Conservation (phyloP, 768 basidiomycete genomes). For the Pleurotus eryngii region DNA sequence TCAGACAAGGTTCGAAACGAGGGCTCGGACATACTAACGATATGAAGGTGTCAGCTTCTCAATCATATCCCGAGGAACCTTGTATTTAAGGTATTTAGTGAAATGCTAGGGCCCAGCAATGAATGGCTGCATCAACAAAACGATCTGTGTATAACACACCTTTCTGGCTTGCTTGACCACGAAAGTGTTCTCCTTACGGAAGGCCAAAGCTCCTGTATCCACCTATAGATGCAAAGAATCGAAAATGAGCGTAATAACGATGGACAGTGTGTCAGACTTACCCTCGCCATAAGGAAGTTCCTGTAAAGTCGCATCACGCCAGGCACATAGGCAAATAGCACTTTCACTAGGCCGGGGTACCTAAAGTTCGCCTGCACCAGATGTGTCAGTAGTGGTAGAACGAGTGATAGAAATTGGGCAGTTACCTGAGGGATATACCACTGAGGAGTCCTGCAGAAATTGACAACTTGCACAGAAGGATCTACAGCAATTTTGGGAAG, state of each 20-base stretch:
- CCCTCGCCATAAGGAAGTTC: slow-evolving; percentile 43
- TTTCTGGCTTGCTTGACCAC: slow-evolving; percentile 27
- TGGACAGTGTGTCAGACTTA: slow-evolving; percentile 18
- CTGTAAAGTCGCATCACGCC: slow-evolving; percentile 46
- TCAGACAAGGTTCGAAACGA: neutral
- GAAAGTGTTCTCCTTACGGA: slow-evolving; percentile 36
- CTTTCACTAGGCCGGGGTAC: slow-evolving; percentile 44
- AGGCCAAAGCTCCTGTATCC: slow-evolving; percentile 34
- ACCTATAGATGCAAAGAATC: slow-evolving; percentile 21
- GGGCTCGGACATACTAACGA: slow-evolving; percentile 29
- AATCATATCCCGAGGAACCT: slow-evolving; percentile 46
- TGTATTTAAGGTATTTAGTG: slow-evolving; percentile 41
- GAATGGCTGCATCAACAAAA: neutral
- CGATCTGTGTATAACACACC: slow-evolving; percentile 19
- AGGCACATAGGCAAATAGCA: slow-evolving; percentile 54
- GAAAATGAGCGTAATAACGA: neutral
- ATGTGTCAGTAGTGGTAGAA: neutral
- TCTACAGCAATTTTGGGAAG: slow-evolving; percentile 51
- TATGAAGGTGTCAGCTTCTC: slow-evolving; percentile 48
- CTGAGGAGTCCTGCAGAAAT: slow-evolving; percentile 59
- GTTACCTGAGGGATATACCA: slow-evolving; percentile 55
- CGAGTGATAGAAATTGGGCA: slow-evolving; percentile 1
- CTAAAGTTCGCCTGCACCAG: slow-evolving; percentile 29
- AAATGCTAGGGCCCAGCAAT: slow-evolving; percentile 29
- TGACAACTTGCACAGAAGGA: slow-evolving; percentile 45